Percentiles rank a stretch among this genome's conserved stretches.
Evolutionary conservation across 2,329 filamentous ascomycete genomes (phyloP).

Genomic region (Scorias spongiosa): DNA sequence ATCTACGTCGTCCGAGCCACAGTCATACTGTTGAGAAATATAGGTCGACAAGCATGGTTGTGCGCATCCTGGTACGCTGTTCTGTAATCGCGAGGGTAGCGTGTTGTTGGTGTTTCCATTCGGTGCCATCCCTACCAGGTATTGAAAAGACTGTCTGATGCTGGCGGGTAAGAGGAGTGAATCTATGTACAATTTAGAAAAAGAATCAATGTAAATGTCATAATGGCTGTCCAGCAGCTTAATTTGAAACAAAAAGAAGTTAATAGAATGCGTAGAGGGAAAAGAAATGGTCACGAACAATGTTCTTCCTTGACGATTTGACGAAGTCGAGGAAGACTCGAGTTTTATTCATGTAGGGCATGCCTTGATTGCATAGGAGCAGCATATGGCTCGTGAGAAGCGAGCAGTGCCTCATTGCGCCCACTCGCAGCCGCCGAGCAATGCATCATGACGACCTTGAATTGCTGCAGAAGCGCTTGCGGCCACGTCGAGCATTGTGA

Average conservation of each 20-base stretch:
- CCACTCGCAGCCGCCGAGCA: not conserved
- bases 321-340: not conserved
- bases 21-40: slow-evolving; percentile 10
- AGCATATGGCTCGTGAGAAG: too few species aligned
- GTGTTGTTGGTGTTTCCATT: slow-evolving; percentile 1
- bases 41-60: slow-evolving; percentile 13
- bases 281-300: slow-evolving; percentile 9
- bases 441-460: not conserved
- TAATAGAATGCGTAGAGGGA: slow-evolving; percentile 2
- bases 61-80: slow-evolving; percentile 15
- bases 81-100: slow-evolving; percentile 9
- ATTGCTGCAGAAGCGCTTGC: not conserved
- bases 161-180: slow-evolving; percentile 1
- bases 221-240: slow-evolving; percentile 14
- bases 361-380: too few species aligned
- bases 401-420: not conserved
- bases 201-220: slow-evolving; percentile 1
- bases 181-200: not conserved
- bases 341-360: too few species aligned
- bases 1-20: slow-evolving; percentile 7
- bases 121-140: not conserved
- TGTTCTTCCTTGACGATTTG: slow-evolving; percentile 1
- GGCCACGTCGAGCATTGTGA: not conserved
- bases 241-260: slow-evolving; percentile 3
- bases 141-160: slow-evolving; percentile 1